phyloP scores from a whole-genome alignment of 495 filamentous ascomycete genomes.

The Filosporella fistucella region DNA sequence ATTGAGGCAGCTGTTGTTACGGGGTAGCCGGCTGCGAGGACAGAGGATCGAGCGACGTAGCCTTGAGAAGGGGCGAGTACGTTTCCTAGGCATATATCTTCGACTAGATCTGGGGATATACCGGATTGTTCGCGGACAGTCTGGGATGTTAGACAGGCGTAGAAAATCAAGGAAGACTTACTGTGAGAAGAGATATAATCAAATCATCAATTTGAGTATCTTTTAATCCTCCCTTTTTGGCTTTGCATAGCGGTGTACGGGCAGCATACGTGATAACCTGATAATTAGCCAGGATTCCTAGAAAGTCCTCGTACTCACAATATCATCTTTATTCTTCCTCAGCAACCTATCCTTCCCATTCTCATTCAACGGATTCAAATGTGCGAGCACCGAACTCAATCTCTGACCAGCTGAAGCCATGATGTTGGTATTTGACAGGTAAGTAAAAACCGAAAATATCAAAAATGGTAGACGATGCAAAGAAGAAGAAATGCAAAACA shows the following conservation, averaged over 20 bases:
- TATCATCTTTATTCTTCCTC: conserved; percentile 31
- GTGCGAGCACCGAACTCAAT: conserved; percentile 12
- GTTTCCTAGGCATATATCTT: conserved; percentile 91
- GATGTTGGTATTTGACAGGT: background rate
- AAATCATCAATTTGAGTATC: conserved; percentile 85
- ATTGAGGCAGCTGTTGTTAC: conserved; percentile 75
- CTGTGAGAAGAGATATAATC: conserved; percentile 55
- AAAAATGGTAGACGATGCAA: background rate
- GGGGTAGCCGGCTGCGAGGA: conserved; percentile 89
- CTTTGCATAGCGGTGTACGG: conserved; percentile 76
- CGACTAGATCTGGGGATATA: conserved; percentile 76
- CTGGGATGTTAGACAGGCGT: conserved; percentile 39
- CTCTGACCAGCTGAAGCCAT: conserved; percentile 15
- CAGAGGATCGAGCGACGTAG: conserved; percentile 82
- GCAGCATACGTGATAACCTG: conserved; percentile 84
- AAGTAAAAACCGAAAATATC: background rate
- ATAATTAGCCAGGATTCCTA: too few species aligned
- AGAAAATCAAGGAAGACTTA: background rate
- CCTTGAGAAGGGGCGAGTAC: conserved; percentile 85
- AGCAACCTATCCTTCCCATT: conserved; percentile 15
- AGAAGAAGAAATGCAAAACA: background rate
- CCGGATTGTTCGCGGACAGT: conserved; percentile 67
- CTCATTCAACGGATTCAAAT: conserved; percentile 19
- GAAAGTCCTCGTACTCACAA: conserved; percentile 57
- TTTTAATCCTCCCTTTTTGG: conserved; percentile 82